Evolutionary conservation across 2,329 filamentous ascomycete genomes (phyloP).

Genomic region (Trichoderma koningii): DNA sequence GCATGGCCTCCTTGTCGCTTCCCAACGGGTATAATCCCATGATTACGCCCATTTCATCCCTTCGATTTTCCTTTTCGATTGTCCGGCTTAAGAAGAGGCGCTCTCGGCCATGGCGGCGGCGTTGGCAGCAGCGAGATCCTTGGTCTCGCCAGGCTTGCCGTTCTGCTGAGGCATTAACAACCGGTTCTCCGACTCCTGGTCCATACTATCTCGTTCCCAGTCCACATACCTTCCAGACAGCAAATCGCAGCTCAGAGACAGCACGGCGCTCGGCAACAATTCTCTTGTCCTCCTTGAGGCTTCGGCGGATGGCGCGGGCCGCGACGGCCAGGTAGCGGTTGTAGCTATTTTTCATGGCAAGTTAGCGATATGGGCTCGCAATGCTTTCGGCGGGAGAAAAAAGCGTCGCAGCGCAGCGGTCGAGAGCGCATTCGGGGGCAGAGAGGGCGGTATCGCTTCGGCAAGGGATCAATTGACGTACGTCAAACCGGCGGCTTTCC

Average conservation of each 20-base stretch:
- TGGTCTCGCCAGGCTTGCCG: slow-evolving; percentile 90
- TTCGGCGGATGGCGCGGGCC: slow-evolving; percentile 90
- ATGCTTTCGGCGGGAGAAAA: neutral
- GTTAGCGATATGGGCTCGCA: slow-evolving; percentile 35
- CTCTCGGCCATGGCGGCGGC: slow-evolving; percentile 43
- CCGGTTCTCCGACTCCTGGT: neutral
- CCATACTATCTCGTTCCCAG: neutral
- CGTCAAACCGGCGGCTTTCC: slow-evolving; percentile 97
- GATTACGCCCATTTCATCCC: slow-evolving; percentile 10
- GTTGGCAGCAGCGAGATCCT: slow-evolving; percentile 67
- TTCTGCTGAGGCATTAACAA: slow-evolving; percentile 60
- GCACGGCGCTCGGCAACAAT: slow-evolving; percentile 85
- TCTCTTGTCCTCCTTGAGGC: slow-evolving; percentile 94
- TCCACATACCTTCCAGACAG: slow-evolving; percentile 83
- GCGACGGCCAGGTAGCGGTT: slow-evolving; percentile 99
- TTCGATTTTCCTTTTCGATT: slow-evolving; percentile 12
- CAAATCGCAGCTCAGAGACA: slow-evolving; percentile 83
- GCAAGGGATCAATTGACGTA: slow-evolving; percentile 56
- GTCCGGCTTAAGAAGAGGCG: slow-evolving; percentile 41
- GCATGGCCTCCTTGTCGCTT: slow-evolving; percentile 32
- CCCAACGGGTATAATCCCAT: slow-evolving; percentile 25
- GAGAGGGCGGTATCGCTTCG: neutral
- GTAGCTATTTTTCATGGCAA: slow-evolving; percentile 67
- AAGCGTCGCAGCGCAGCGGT: slow-evolving; percentile 15
- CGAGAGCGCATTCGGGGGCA: neutral